Evolutionary conservation across 2,329 filamentous ascomycete genomes (phyloP), one percentile per base, ranked within the genome.

Genomic region (Cladophialophora psammophila): DNA sequence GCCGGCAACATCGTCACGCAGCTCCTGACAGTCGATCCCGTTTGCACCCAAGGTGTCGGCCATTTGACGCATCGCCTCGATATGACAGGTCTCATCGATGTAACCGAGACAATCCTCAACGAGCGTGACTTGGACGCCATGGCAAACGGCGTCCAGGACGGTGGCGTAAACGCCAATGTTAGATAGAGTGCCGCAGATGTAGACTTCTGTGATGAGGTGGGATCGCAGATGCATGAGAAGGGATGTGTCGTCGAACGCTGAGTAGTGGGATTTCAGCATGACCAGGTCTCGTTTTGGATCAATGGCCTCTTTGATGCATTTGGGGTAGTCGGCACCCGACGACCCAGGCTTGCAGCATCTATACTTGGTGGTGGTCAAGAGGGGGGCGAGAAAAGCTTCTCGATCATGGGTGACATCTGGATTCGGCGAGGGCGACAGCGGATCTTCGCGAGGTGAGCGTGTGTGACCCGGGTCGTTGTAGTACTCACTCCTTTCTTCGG

Each of bases 111-210:
- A 97, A 76, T 98, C 93, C 60, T 95, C 90, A 45, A 98, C 82
- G 12, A 98, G 82, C 5, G 91, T 95, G 74, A 97, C 92, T n/a
- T 88, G 84, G 74, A 96, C 89, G 4, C 94, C 95, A 77, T 97
- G 91, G 20, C 91, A 87, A 1, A 92, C 94, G 10, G 94, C 95
- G 75, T 97, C 95, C 69, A 96, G 84, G 3, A 93, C 93, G 0
- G 94, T 97, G 7, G 95, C 94, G 76, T 95, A 93, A 55, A 98
- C 89, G 36, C 93, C 94, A 40, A 96, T 83, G 74, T 98, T 97
- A 52, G 90, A 92, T 57, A 96, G 85, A 53, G 91, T 90, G 26
- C 95, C 95, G 74, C 92, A 96, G 31, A 98, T 87, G 78, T 91
- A 97, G 12, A 99, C 82, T 74, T 97, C 91, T 1, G 93, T 97